Percentiles rank a stretch among this genome's conserved stretches.
These are phyloP conservation scores for Tulasnella sp. DNA, from an alignment of 768 basidiomycete genomes.

Conservation along the genomic window DNA sequence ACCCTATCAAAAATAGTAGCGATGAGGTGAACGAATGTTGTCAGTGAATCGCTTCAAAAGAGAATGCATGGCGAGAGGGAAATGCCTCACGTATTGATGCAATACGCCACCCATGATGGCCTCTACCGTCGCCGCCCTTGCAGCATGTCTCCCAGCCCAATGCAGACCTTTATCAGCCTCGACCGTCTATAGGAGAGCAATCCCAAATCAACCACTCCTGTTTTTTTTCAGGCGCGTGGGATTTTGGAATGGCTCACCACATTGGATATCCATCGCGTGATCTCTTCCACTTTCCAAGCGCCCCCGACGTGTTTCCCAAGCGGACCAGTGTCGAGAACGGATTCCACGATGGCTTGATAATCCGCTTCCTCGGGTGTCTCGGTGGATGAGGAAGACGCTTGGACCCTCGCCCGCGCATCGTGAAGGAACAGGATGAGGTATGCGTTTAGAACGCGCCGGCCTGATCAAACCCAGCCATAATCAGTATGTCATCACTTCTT, in stretches of 20 bases:
- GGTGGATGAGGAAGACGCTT: conserved; percentile 30
- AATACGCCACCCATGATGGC: conserved; percentile 68
- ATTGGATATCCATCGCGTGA: conserved; percentile 67
- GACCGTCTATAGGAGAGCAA: neutral
- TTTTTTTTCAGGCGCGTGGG: conserved; percentile 60
- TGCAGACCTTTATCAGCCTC: conserved; percentile 1
- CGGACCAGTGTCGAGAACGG: conserved; percentile 55
- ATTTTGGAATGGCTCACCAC: conserved; percentile 17
- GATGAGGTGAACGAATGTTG: too few species aligned
- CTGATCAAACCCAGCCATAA: conserved; percentile 30
- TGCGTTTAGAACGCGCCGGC: conserved; percentile 65
- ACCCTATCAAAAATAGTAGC: conserved; percentile 25
- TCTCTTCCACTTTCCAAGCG: conserved; percentile 61
- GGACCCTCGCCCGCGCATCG: neutral
- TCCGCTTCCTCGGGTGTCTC: conserved; percentile 21
- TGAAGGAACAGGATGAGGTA: conserved; percentile 66
- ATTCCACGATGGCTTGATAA: conserved; percentile 45
- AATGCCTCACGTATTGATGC: conserved; percentile 60
- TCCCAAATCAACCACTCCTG: too few species aligned
- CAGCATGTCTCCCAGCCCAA: conserved; percentile 21
- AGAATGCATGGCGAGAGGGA: too few species aligned
- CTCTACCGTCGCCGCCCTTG: conserved; percentile 65
- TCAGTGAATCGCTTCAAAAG: too few species aligned
- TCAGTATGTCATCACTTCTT: neutral
- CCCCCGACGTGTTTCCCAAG: conserved; percentile 67